Evolutionary conservation across 306 rosid genomes (phyloP).

Genomic region (Quercus parvula): DNA sequence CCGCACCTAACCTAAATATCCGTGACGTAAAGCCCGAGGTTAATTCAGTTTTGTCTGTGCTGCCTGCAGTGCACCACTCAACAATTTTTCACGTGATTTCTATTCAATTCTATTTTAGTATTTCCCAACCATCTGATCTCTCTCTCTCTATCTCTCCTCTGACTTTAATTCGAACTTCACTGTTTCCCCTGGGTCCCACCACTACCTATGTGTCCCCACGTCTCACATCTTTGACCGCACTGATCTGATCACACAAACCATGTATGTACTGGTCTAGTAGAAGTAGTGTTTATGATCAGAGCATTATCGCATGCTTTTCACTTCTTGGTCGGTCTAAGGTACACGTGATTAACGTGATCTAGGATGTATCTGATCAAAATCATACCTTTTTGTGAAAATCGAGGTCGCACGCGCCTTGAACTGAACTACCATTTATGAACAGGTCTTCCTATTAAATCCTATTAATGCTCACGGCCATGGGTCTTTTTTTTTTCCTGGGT

Average conservation of each 20-base stretch:
- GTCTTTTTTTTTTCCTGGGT: no score
- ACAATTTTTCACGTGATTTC: not conserved
- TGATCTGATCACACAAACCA: no score
- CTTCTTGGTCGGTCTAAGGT: not conserved
- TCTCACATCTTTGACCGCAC: no score
- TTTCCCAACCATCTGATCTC: not conserved
- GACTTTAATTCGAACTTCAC: no score
- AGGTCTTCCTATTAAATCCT: no score
- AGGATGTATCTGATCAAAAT: not conserved
- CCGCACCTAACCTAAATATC: slow-evolving; percentile 1
- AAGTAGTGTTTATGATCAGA: no score
- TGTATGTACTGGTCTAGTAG: no score
- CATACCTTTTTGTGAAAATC: not conserved
- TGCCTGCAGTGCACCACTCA: not conserved
- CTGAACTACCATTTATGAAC: not conserved
- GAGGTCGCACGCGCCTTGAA: not conserved
- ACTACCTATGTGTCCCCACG: no score
- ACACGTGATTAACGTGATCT: not conserved
- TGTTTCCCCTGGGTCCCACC: no score
- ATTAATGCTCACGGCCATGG: no score
- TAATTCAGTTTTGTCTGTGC: not conserved
- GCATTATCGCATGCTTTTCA: no score
- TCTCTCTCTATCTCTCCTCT: no score
- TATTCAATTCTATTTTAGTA: not conserved
- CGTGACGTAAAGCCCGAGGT: not conserved